These are phyloP conservation scores for Allomyces arbusculus DNA, from an alignment of 192 early-diverging fungal species.

Conservation along the genomic window DNA sequence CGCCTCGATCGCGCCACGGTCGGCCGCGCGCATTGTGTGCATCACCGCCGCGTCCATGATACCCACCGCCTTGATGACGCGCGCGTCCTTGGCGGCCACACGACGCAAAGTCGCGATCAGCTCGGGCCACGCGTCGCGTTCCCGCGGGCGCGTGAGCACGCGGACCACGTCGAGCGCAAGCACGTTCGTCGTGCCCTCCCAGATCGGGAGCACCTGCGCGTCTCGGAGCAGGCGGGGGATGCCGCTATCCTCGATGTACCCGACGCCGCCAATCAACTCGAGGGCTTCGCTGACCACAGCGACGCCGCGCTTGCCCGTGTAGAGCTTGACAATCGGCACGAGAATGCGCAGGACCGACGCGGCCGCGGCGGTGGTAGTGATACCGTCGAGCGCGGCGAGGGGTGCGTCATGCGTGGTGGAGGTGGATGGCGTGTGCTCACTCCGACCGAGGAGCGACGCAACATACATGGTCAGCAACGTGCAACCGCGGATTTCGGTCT, in stretches of 20 bases:
- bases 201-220: constrained; percentile 43
- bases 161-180: constrained; percentile 37
- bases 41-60: not conserved
- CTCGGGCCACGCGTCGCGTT: not conserved
- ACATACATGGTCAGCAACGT: constrained; percentile 34
- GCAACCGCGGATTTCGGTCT: constrained; percentile 24
- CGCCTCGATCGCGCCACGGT: not conserved
- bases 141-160: constrained; percentile 12
- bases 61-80: not conserved
- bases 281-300: constrained; percentile 28
- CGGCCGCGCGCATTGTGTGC: not conserved
- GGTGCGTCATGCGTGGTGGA: not conserved
- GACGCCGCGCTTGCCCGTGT: constrained; percentile 23
- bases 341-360: constrained; percentile 31
- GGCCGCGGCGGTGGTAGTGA: constrained; percentile 3
- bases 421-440: constrained; percentile 9
- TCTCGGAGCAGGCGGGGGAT: constrained; percentile 35
- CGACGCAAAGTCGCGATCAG: not conserved
- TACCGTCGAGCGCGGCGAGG: constrained; percentile 2
- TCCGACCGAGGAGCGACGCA: constrained; percentile 30
- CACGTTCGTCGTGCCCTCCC: constrained; percentile 58
- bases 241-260: constrained; percentile 55
- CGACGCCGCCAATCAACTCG: constrained; percentile 50
- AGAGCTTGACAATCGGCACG: constrained; percentile 45
- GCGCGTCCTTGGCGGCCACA: not conserved